Evolutionary conservation across 495 filamentous ascomycete genomes (phyloP).

Genomic region (Neurospora sp.): DNA sequence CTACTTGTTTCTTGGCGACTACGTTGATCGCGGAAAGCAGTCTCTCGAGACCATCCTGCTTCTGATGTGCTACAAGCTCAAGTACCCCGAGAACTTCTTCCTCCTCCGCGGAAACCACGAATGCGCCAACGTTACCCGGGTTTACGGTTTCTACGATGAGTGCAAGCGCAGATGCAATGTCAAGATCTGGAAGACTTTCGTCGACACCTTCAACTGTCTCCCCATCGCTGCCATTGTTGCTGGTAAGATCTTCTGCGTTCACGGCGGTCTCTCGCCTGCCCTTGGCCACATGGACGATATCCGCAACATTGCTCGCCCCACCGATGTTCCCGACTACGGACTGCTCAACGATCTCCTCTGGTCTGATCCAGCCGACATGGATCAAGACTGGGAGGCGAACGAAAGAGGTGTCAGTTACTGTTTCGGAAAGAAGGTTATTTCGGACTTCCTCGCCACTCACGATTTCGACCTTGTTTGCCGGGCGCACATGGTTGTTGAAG

Average conservation of each 20-base stretch:
- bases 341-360: slow-evolving; percentile 93
- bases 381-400: slow-evolving; percentile 94
- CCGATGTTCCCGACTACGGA: slow-evolving; percentile 96
- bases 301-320: slow-evolving; percentile 86
- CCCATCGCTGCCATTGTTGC: slow-evolving; percentile 96
- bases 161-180: slow-evolving; percentile 97
- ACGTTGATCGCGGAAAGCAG: slow-evolving; percentile 96
- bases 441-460: slow-evolving; percentile 86
- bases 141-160: slow-evolving; percentile 99
- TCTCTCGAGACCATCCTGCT: slow-evolving; percentile 94
- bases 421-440: slow-evolving; percentile 97
- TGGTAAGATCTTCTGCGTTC: slow-evolving; percentile 98
- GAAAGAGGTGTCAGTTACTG: slow-evolving; percentile 97
- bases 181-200: slow-evolving; percentile 98
- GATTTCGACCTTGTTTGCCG: slow-evolving; percentile 97
- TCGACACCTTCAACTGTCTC: slow-evolving; percentile 95
- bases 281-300: slow-evolving; percentile 98
- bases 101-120: slow-evolving; percentile 95
- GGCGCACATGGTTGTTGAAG: slow-evolving; percentile 99
- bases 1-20: slow-evolving; percentile 94
- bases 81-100: slow-evolving; percentile 99
- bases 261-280: slow-evolving; percentile 87
- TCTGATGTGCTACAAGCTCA: slow-evolving; percentile 95
- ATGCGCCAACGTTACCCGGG: slow-evolving; percentile 94
- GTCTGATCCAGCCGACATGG: slow-evolving; percentile 98